phyloP scores from a whole-genome alignment of 1,139 yeast species.

The Kurtzmaniella natalensis region DNA sequence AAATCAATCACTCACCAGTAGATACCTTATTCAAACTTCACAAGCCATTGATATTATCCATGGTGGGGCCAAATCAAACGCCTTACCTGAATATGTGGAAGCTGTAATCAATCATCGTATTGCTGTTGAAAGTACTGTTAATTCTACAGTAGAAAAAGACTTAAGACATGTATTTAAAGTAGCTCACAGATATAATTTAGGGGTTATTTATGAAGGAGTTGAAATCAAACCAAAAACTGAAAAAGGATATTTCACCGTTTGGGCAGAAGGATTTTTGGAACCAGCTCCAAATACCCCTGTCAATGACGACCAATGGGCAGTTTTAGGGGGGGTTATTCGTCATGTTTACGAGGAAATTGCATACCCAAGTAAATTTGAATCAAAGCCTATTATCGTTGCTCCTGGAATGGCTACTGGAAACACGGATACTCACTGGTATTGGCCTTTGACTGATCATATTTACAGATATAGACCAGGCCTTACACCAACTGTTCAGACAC shows the following conservation, averaged over 20 bases:
- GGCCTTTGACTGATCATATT: slow-evolving; percentile 26
- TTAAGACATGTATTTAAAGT: slow-evolving; percentile 20
- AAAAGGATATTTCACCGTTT: slow-evolving; percentile 40
- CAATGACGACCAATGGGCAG: slow-evolving; percentile 45
- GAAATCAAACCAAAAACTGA: slow-evolving; percentile 20
- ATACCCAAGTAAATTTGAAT: slow-evolving; percentile 16
- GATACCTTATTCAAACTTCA: slow-evolving; percentile 27
- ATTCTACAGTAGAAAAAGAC: slow-evolving; percentile 18
- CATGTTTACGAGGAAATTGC: slow-evolving; percentile 49
- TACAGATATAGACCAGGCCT: slow-evolving; percentile 31
- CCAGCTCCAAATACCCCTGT: slow-evolving; percentile 57
- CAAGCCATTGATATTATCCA: slow-evolving; percentile 30
- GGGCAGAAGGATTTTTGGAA: slow-evolving; percentile 28
- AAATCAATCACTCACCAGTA: slow-evolving; percentile 13
- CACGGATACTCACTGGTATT: slow-evolving; percentile 34
- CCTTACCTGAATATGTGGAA: slow-evolving; percentile 30
- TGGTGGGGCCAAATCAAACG: slow-evolving; percentile 35
- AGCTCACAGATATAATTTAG: slow-evolving; percentile 27
- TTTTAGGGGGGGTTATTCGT: slow-evolving; percentile 51
- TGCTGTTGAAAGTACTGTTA: slow-evolving; percentile 25
- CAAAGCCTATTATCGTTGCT: slow-evolving; percentile 21
- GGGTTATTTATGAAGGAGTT: slow-evolving; percentile 33
- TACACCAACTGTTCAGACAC: slow-evolving; percentile 14
- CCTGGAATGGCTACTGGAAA: slow-evolving; percentile 31
- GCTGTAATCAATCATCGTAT: slow-evolving; percentile 29